Base-by-base conservation (phyloP, 192 early-diverging fungal genomes). In the Coemansia furcata region DNA sequence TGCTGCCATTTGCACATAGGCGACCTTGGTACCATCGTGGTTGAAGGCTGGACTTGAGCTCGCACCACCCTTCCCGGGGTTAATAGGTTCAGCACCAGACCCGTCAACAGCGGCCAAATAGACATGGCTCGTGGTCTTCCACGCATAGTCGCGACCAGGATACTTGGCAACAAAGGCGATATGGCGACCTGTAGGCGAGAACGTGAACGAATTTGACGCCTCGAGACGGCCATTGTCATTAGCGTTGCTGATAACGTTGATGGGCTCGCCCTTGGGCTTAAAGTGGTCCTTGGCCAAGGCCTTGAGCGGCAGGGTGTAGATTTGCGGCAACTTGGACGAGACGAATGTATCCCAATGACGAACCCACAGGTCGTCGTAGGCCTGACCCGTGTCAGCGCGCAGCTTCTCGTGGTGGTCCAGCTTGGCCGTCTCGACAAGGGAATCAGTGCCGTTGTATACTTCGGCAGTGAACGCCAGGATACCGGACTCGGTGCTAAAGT, bases 271-370 rank as follows among this genome's bases (percentile, higher is more conserved):
- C 47, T 47, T 62, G 66, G 59, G 67, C 43, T 38, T 62, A 26
- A 82, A 85, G 50, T 67, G 68, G 54, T 68, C 75, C 33, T 84
- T 67, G 37, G 67, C 55, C 47, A 67, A 60, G 46, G 70, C 38
- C 9, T n/a, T 62, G 57, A 89, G 69, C 12, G 68, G 62, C 30
- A 87, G 78, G 0, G 81, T 62, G 74, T 90, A 87, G 60, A 90
- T 85, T 62, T 89, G 86, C 38, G 87, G 82, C 63, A 85, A 77
- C 77, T 89, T 88, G 29, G 86, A 80, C 38, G 85, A 70, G 2
- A 82, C 73, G 60, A 86, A 90, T 6, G 80, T 73, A 63, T 94
- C 93, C 91, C 93, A 94, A 67, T 94, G 93, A 33, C 93, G 86
- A 43, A 94, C 87, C 88, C 90, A 91, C 63, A 94, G 78, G 29